A percentile compares a stretch with the other conserved stretches of the same genome.
Conservation (phyloP, 2,329 filamentous ascomycete genomes). For the Calonectria pteridis region DNA sequence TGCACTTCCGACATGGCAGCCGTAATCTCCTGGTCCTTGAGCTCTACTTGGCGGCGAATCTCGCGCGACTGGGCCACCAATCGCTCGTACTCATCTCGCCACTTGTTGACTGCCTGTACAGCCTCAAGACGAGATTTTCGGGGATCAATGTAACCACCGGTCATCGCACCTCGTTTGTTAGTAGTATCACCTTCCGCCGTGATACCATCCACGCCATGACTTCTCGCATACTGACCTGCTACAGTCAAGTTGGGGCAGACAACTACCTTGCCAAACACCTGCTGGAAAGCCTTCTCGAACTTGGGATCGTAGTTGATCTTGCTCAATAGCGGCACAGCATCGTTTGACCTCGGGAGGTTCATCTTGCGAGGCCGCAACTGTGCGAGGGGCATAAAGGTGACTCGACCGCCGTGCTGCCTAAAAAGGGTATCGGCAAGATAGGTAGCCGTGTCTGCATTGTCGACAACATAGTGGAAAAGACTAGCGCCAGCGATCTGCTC, state of each 20-base stretch:
- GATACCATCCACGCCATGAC: slow-evolving; percentile 91
- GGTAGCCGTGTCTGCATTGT: slow-evolving; percentile 89
- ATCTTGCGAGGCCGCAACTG: slow-evolving; percentile 77
- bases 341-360: slow-evolving; percentile 86
- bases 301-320: slow-evolving; percentile 83
- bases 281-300: slow-evolving; percentile 89
- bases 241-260: slow-evolving; percentile 91
- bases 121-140: slow-evolving; percentile 89
- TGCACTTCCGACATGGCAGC: slow-evolving; percentile 85
- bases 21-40: slow-evolving; percentile 90
- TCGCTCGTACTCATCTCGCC: slow-evolving; percentile 79
- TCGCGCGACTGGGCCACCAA: slow-evolving; percentile 73
- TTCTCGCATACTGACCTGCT: slow-evolving; percentile 91
- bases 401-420: slow-evolving; percentile 82
- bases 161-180: slow-evolving; percentile 95
- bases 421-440: slow-evolving; percentile 84
- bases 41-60: slow-evolving; percentile 78
- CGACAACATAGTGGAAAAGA: slow-evolving; percentile 96
- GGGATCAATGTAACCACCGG: slow-evolving; percentile 92
- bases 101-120: slow-evolving; percentile 79
- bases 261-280: slow-evolving; percentile 96
- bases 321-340: slow-evolving; percentile 87
- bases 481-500: slow-evolving; percentile 94
- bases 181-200: slow-evolving; percentile 95
- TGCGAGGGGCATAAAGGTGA: slow-evolving; percentile 95